Percentiles rank a stretch among this genome's conserved stretches.
These are phyloP conservation scores for Amborella trichopoda DNA, from an alignment of 164 flowering plant species.

Conservation along the genomic window DNA sequence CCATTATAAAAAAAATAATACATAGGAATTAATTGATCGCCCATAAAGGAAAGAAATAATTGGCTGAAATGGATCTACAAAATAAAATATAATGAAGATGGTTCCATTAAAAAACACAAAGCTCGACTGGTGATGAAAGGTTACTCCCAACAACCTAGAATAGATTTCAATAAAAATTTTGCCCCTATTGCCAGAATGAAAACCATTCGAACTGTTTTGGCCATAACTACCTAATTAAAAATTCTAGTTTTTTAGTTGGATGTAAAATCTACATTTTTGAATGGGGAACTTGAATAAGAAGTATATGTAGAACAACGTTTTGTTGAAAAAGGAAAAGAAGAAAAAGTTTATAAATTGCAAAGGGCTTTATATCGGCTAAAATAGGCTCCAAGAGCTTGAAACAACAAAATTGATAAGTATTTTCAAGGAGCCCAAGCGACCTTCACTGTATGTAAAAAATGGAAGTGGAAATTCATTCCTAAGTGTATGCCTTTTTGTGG, in stretches of 20 bases:
- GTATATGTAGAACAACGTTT: not conserved
- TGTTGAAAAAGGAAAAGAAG: not conserved
- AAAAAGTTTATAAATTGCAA: not conserved
- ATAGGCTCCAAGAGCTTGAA: not conserved
- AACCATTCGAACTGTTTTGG: not conserved
- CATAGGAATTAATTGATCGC: not conserved
- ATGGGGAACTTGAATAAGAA: not conserved
- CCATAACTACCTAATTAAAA: not conserved
- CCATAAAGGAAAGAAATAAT: not conserved
- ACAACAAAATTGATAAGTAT: not conserved
- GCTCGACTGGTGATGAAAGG: not conserved
- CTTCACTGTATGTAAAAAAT: not conserved
- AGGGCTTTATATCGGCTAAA: not conserved
- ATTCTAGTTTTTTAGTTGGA: not conserved
- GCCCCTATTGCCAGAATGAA: not conserved
- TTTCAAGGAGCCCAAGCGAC: not conserved
- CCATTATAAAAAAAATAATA: not conserved
- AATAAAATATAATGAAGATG: not conserved
- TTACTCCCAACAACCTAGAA: not conserved
- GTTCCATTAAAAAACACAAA: not conserved
- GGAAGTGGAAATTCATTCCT: not conserved
- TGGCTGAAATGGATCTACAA: not conserved
- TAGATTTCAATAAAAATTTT: not conserved
- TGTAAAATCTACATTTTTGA: not conserved
- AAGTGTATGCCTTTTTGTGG: not conserved